phyloP scores from a whole-genome alignment of 2,329 filamentous ascomycete species.

The Tolypocladium endophyticum region DNA sequence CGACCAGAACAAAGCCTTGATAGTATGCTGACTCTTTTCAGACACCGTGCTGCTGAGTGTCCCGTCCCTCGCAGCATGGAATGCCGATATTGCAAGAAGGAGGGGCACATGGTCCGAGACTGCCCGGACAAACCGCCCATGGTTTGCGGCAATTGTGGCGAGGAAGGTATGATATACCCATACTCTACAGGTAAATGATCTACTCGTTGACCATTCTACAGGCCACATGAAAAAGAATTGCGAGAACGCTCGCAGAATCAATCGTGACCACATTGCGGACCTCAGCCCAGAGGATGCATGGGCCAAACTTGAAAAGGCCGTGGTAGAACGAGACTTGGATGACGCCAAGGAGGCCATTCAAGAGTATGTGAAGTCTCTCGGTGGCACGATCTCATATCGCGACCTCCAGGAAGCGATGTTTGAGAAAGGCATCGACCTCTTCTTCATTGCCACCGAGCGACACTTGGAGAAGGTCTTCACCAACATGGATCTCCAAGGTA shows the following conservation, averaged over 20 bases:
- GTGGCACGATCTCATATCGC: slow-evolving; percentile 44
- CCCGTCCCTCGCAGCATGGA: slow-evolving; percentile 18
- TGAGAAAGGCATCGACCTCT: slow-evolving; percentile 39
- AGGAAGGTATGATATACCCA: slow-evolving; percentile 37
- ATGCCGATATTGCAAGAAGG: slow-evolving; percentile 37
- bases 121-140: slow-evolving; percentile 50
- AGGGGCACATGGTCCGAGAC: slow-evolving; percentile 46
- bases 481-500: slow-evolving; percentile 64
- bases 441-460: slow-evolving; percentile 53
- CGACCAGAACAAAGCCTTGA: background rate
- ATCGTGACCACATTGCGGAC: slow-evolving; percentile 38
- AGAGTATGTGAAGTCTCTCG: slow-evolving; percentile 49
- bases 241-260: slow-evolving; percentile 47
- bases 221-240: slow-evolving; percentile 48
- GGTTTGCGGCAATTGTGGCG: slow-evolving; percentile 50
- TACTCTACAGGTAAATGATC: too few species aligned
- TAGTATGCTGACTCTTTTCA: slow-evolving; percentile 5
- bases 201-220: slow-evolving; percentile 16
- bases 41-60: slow-evolving; percentile 24
- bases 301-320: slow-evolving; percentile 41
- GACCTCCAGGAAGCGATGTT: slow-evolving; percentile 54
- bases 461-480: slow-evolving; percentile 46
- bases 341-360: slow-evolving; percentile 49
- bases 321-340: slow-evolving; percentile 45
- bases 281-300: slow-evolving; percentile 46